These are phyloP conservation scores for Diaporthe amygdali DNA, from an alignment of 2,329 filamentous ascomycete genomes.

Conservation along the genomic window DNA sequence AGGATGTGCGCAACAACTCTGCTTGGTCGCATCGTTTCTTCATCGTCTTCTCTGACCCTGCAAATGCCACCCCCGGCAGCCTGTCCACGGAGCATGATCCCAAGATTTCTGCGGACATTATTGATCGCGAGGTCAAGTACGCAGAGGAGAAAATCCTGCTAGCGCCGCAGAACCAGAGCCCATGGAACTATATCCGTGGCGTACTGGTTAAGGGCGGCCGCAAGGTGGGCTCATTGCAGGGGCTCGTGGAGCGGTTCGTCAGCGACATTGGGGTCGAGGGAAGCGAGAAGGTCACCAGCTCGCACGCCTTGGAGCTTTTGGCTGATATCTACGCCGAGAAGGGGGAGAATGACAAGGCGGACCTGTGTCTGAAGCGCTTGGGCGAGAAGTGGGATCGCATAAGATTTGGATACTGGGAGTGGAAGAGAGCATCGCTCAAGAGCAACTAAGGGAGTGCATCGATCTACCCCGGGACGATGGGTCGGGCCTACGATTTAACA, in stretches of 20 bases:
- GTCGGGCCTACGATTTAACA: neutral
- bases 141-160: conserved; percentile 74
- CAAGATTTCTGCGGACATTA: conserved; percentile 63
- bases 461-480: neutral
- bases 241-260: conserved; percentile 58
- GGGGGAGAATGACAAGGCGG: conserved; percentile 66
- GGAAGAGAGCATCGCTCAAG: conserved; percentile 59
- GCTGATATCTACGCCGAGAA: conserved; percentile 70
- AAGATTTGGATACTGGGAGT: conserved; percentile 91
- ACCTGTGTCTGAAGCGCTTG: conserved; percentile 73
- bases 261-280: conserved; percentile 48
- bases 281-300: conserved; percentile 61
- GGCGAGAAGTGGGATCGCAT: conserved; percentile 90
- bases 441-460: conserved; percentile 18
- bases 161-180: conserved; percentile 91
- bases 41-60: conserved; percentile 76
- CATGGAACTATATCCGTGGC: conserved; percentile 91
- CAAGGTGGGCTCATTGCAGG: conserved; percentile 47
- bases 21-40: conserved; percentile 98
- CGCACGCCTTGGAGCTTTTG: conserved; percentile 73
- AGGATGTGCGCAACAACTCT: conserved; percentile 93
- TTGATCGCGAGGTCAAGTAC: conserved; percentile 78
- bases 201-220: conserved; percentile 72
- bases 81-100: conserved; percentile 59
- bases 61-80: conserved; percentile 48